These are phyloP conservation scores for Pichia terricola DNA, from an alignment of 1,139 yeast species.

Conservation along the genomic window DNA sequence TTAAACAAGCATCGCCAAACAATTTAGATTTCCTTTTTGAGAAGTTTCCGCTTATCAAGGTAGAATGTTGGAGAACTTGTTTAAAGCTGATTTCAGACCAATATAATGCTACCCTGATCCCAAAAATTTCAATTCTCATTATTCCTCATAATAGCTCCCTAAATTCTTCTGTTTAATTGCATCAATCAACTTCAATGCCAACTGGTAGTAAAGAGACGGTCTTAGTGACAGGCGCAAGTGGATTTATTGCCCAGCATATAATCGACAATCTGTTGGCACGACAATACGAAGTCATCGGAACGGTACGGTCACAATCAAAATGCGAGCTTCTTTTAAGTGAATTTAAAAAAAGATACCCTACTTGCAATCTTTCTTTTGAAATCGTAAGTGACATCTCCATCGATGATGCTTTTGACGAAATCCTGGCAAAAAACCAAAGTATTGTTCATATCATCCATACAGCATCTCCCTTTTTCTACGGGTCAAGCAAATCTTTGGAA, in stretches of 20 bases:
- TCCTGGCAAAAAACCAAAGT: slow-evolving; percentile 37
- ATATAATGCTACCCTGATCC: no score
- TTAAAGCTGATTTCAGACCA: no score
- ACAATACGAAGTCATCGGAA: slow-evolving; percentile 28
- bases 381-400: slow-evolving; percentile 28
- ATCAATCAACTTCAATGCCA: neutral
- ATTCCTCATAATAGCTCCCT: no score
- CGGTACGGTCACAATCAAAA: slow-evolving; percentile 29
- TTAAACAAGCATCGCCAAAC: no score
- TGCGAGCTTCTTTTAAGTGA: slow-evolving; percentile 19
- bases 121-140: no score
- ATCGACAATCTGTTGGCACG: slow-evolving; percentile 21
- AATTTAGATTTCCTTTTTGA: no score
- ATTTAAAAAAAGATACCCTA: slow-evolving; percentile 22
- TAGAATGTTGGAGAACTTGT: no score
- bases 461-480: slow-evolving; percentile 40
- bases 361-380: slow-evolving; percentile 24
- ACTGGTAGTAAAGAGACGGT: neutral
- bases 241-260: slow-evolving; percentile 20
- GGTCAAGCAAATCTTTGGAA: slow-evolving; percentile 13
- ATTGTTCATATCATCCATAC: slow-evolving; percentile 49
- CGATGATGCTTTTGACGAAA: slow-evolving; percentile 32
- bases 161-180: no score
- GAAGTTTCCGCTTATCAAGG: no score
- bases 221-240: slow-evolving; percentile 17